Conservation (phyloP, 805 yeast genomes). For the Hagleromyces aurorensis region DNA sequence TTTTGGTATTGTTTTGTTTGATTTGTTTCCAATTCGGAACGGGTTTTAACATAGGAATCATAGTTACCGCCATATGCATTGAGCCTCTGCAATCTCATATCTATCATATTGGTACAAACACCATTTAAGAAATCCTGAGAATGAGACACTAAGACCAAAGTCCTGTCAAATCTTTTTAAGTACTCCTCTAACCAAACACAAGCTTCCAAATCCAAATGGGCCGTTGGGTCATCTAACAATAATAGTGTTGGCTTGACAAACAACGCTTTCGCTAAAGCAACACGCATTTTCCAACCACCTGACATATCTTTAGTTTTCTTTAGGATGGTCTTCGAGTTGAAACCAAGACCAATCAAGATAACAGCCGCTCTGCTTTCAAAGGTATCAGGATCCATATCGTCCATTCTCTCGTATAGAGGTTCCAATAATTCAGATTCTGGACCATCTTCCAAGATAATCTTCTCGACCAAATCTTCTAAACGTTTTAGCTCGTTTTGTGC, state of each 20-base stretch:
- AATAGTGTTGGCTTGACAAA: conserved; percentile 96
- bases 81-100: conserved; percentile 81
- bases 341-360: conserved; percentile 94
- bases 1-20: conserved; percentile 96
- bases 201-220: conserved; percentile 98
- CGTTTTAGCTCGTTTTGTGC: conserved; percentile 90
- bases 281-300: conserved; percentile 99
- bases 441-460: conserved; percentile 80
- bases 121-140: conserved; percentile 99
- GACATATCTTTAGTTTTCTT: conserved; percentile 98
- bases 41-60: conserved; percentile 92
- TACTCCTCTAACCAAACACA: conserved; percentile 99
- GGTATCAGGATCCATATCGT: conserved; percentile 90
- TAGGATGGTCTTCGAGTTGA: conserved; percentile 75
- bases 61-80: conserved; percentile 93
- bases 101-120: conserved; percentile 96
- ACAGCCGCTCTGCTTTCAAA: conserved; percentile 95
- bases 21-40: conserved; percentile 87
- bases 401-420: conserved; percentile 89
- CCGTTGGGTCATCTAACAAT: conserved; percentile 96
- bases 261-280: conserved; percentile 93
- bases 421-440: conserved; percentile 87
- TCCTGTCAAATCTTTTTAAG: conserved; percentile 88
- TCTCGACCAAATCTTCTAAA: conserved; percentile 86
- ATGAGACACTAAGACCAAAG: conserved; percentile 89